Conservation (phyloP, 2,329 filamentous ascomycete species). For the Penicillium sp. region DNA sequence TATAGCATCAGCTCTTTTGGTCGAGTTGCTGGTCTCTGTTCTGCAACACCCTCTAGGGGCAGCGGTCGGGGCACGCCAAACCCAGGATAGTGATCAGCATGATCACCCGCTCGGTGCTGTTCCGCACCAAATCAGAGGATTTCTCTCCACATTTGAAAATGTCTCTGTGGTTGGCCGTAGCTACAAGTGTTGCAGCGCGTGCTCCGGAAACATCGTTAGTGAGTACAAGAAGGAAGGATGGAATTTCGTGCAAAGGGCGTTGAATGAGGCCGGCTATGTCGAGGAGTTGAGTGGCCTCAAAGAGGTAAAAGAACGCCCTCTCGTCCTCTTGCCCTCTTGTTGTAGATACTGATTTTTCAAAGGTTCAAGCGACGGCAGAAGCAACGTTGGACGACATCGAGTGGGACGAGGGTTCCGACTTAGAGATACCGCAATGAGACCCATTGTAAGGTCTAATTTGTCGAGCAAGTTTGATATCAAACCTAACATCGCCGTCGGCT, state of each 20-base stretch:
- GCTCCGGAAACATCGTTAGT: conserved; percentile 59
- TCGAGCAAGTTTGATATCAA: neutral
- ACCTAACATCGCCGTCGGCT: neutral
- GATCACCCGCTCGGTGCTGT: conserved; percentile 57
- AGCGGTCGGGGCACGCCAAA: conserved; percentile 45
- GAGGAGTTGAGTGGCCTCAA: conserved; percentile 66
- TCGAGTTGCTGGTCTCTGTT: conserved; percentile 86
- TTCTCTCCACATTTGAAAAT: conserved; percentile 64
- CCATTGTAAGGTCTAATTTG: too few species aligned
- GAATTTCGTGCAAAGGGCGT: conserved; percentile 63
- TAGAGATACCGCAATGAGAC: conserved; percentile 35
- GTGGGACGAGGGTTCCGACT: conserved; percentile 49
- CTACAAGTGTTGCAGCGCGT: conserved; percentile 68
- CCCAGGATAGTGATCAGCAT: conserved; percentile 38
- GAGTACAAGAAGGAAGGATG: conserved; percentile 61
- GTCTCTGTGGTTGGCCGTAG: conserved; percentile 61
- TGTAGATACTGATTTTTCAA: conserved; percentile 26
- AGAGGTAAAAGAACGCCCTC: conserved; percentile 46
- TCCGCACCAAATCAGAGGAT: conserved; percentile 68
- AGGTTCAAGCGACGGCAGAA: conserved; percentile 54
- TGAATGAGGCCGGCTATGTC: conserved; percentile 67
- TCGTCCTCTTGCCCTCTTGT: conserved; percentile 37
- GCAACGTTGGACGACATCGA: conserved; percentile 50
- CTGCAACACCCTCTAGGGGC: conserved; percentile 75
- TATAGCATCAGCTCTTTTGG: conserved; percentile 87